phyloP scores from a whole-genome alignment of 306 rosid genomes.

The Cicer yamashitae region DNA sequence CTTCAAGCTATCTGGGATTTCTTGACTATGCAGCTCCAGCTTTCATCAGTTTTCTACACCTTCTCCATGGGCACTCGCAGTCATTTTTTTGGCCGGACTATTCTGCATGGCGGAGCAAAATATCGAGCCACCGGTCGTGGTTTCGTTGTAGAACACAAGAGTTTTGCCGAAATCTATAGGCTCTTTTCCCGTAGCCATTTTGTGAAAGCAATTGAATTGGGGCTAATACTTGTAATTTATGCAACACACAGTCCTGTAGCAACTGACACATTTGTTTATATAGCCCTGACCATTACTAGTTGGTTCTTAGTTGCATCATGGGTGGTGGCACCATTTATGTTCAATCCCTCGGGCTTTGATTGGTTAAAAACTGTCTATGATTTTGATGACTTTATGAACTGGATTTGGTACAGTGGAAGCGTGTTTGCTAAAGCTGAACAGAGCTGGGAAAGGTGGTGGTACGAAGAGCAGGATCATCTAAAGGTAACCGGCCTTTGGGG shows the following conservation, averaged over 20 bases:
- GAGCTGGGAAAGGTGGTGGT: constrained; percentile 66
- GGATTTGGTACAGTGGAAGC: constrained; percentile 60
- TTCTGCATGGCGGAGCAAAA: constrained; percentile 64
- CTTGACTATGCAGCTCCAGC: constrained; percentile 60
- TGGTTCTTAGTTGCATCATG: constrained; percentile 61
- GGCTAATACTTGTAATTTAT: constrained; percentile 54
- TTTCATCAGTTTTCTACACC: constrained; percentile 58
- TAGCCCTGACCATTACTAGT: constrained; percentile 54
- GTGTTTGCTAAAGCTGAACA: constrained; percentile 62
- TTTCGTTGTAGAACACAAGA: constrained; percentile 61
- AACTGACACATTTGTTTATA: constrained; percentile 55
- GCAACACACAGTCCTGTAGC: constrained; percentile 60
- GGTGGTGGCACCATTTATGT: constrained; percentile 56
- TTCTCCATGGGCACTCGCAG: constrained; percentile 62
- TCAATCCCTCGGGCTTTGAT: constrained; percentile 65
- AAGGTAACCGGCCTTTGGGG: constrained; percentile 59
- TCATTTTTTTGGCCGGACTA: constrained; percentile 59
- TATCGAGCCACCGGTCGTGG: constrained; percentile 64
- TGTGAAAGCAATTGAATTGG: constrained; percentile 62
- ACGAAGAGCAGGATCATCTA: constrained; percentile 59
- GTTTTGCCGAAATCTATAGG: constrained; percentile 58
- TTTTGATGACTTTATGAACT: constrained; percentile 60
- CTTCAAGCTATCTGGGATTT: constrained; percentile 62
- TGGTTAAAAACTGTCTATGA: constrained; percentile 63
- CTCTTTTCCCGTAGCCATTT: constrained; percentile 59